phyloP scores from a whole-genome alignment of 768 basidiomycete species.

The Leccinum subgranulosum region DNA sequence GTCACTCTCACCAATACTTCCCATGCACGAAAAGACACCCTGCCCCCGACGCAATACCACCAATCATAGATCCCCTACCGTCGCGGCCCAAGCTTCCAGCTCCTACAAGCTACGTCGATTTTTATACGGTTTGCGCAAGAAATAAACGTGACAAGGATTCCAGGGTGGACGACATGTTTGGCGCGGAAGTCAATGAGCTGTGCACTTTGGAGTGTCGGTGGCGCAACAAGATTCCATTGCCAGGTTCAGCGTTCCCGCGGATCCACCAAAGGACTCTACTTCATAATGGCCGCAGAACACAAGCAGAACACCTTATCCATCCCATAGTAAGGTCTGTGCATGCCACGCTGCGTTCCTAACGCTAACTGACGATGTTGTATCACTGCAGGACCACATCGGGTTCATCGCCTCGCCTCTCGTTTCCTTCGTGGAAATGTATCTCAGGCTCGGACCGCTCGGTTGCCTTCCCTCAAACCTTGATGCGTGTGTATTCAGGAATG shows the following conservation, averaged over 20 bases:
- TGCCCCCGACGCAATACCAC: background rate
- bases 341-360: background rate
- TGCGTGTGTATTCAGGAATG: slow-evolving; percentile 17
- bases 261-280: slow-evolving; percentile 33
- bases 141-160: background rate
- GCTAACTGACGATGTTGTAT: background rate
- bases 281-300: slow-evolving; percentile 57
- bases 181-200: background rate
- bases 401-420: slow-evolving; percentile 16
- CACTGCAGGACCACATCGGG: slow-evolving; percentile 17
- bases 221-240: background rate
- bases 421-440: slow-evolving; percentile 9
- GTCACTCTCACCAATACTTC: background rate
- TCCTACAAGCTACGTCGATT: background rate
- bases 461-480: slow-evolving; percentile 24
- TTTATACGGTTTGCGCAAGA: background rate
- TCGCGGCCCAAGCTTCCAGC: background rate
- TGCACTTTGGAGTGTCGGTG: slow-evolving; percentile 6
- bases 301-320: slow-evolving; percentile 60
- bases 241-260: background rate
- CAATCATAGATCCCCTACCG: background rate
- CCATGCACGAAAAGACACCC: background rate
- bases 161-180: background rate
- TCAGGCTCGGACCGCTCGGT: slow-evolving; percentile 19
- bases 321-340: slow-evolving; percentile 37